phyloP scores from a whole-genome alignment of 75 land plant species.

The Picea sitchensis region DNA sequence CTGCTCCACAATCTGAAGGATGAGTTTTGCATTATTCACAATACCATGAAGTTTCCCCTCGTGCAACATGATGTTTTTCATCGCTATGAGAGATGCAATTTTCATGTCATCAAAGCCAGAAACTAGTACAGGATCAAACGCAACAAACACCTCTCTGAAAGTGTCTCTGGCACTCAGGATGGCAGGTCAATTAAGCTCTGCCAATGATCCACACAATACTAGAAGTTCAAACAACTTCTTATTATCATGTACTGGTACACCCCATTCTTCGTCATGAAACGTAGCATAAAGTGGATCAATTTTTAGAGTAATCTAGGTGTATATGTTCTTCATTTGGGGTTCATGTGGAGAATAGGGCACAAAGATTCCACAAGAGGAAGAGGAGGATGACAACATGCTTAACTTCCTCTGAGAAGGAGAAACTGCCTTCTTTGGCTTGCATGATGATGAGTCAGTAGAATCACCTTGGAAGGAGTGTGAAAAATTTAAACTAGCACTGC shows the following conservation, averaged over 20 bases:
- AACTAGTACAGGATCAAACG: slow-evolving; percentile 73
- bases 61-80: slow-evolving; percentile 40
- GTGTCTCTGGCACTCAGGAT: slow-evolving; percentile 61
- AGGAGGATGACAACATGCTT: not conserved
- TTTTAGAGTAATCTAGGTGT: slow-evolving; percentile 2
- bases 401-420: not conserved
- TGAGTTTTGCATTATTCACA: slow-evolving; percentile 70
- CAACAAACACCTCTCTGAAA: slow-evolving; percentile 63
- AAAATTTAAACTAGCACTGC: no score
- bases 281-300: slow-evolving; percentile 58
- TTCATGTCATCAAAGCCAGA: slow-evolving; percentile 77
- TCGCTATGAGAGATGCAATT: slow-evolving; percentile 36
- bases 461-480: no score
- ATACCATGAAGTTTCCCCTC: slow-evolving; percentile 67
- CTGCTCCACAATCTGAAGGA: slow-evolving; percentile 64
- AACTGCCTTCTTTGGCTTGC: not conserved
- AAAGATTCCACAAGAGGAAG: no score
- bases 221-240: slow-evolving; percentile 81
- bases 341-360: no score
- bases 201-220: slow-evolving; percentile 65
- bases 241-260: slow-evolving; percentile 88
- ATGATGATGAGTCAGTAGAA: no score
- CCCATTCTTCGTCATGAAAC: slow-evolving; percentile 94
- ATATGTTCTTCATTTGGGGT: not conserved
- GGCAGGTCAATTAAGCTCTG: slow-evolving; percentile 75